Evolutionary conservation across 306 rosid genomes (phyloP).

Genomic region (Vigna nakashimae): DNA sequence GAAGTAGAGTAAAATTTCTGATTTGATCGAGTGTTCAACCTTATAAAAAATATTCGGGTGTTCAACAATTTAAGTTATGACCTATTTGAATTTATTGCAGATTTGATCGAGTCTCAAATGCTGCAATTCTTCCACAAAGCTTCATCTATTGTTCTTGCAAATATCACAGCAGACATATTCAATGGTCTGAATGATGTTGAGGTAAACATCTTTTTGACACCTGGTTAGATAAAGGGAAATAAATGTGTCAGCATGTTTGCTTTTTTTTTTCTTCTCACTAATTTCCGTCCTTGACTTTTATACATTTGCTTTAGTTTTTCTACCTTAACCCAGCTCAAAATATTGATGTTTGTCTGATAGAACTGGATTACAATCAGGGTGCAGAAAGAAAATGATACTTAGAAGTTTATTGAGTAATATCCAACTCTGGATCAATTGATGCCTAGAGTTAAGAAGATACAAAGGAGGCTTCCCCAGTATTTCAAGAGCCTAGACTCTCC

Average conservation of each 20-base stretch:
- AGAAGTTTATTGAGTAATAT: not conserved
- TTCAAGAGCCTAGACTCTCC: not conserved
- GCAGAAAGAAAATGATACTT: not conserved
- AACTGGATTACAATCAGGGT: not conserved
- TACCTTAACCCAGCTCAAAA: constrained; percentile 1
- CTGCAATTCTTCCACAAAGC: constrained; percentile 64
- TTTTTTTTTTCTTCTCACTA: not conserved
- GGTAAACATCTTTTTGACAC: constrained; percentile 54
- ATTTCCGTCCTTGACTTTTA: not conserved
- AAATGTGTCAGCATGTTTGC: not conserved
- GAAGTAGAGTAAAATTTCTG: constrained; percentile 9
- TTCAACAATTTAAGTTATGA: constrained; percentile 8
- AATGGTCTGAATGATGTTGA: constrained; percentile 69
- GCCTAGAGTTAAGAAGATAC: not conserved
- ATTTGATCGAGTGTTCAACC: not conserved
- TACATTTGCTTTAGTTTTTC: not conserved
- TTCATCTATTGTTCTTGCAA: constrained; percentile 68
- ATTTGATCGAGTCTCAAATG: constrained; percentile 60
- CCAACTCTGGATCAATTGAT: constrained; percentile 2
- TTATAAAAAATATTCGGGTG: not conserved
- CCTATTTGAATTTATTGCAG: constrained; percentile 49
- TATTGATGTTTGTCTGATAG: not conserved
- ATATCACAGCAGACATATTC: constrained; percentile 59
- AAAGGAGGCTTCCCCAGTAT: not conserved
- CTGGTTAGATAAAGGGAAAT: not conserved